Evolutionary conservation across 73 alveolate species (phyloP).

Genomic region (Symbiodinium natans): DNA sequence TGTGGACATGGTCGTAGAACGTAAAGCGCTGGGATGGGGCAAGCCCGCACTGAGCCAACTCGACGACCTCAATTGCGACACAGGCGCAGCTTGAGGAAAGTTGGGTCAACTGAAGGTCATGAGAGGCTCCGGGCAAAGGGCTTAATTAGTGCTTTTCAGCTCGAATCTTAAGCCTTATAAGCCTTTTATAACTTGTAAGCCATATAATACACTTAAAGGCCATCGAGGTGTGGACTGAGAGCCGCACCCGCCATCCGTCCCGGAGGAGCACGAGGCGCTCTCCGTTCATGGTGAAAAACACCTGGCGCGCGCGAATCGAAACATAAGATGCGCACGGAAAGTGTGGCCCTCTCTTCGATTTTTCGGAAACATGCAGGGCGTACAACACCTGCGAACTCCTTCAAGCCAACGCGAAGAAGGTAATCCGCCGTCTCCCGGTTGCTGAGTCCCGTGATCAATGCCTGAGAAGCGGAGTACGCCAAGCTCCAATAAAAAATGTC

Average conservation of each 20-base stretch:
- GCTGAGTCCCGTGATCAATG: slow-evolving; percentile 76
- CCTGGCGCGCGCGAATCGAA: slow-evolving; percentile 14
- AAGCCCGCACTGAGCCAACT: slow-evolving; percentile 72
- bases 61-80: slow-evolving; percentile 41
- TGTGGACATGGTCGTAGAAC: slow-evolving; percentile 93
- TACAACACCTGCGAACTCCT: slow-evolving; percentile 25
- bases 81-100: too few species aligned
- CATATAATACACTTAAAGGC: too few species aligned
- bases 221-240: too few species aligned
- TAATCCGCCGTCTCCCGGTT: slow-evolving; percentile 52
- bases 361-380: slow-evolving; percentile 13
- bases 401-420: slow-evolving; percentile 37
- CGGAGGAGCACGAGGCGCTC: slow-evolving; percentile 57
- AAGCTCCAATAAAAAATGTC: not conserved
- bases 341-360: too few species aligned
- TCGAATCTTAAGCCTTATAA: too few species aligned
- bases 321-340: not conserved
- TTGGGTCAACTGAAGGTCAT: too few species aligned
- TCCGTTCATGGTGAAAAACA: slow-evolving; percentile 42
- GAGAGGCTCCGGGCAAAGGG: not conserved
- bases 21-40: slow-evolving; percentile 40
- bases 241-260: slow-evolving; percentile 57
- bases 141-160: not conserved
- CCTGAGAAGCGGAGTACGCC: too few species aligned
- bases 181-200: too few species aligned